These are phyloP conservation scores for Suillus subalutaceus DNA, from an alignment of 768 basidiomycete genomes.

Conservation along the genomic window DNA sequence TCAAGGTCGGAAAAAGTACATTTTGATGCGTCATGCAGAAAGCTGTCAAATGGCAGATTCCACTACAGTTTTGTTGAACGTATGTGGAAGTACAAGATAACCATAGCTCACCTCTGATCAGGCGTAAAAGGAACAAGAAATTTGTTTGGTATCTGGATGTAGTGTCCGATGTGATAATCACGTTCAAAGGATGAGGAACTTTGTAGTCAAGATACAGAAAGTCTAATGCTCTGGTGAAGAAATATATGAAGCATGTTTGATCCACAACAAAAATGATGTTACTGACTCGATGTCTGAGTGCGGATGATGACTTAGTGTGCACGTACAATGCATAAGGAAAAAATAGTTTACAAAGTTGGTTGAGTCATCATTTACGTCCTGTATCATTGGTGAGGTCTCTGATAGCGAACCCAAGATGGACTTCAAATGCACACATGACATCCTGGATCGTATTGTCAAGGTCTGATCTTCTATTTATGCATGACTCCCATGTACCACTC, in stretches of 20 bases:
- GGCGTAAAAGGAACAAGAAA: conserved; percentile 77
- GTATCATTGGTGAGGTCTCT: conserved; percentile 67
- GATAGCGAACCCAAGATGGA: conserved; percentile 83
- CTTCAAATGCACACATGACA: too few relatives aligned
- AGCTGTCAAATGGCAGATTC: conserved; percentile 65
- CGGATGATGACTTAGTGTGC: neutral
- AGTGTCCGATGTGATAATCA: conserved; percentile 69
- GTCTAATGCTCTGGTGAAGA: conserved; percentile 68
- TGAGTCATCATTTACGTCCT: conserved; percentile 75
- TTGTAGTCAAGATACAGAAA: conserved; percentile 91
- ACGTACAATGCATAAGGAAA: neutral
- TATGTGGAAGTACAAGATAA: neutral
- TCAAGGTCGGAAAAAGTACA: conserved; percentile 62
- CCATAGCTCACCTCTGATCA: conserved; percentile 66
- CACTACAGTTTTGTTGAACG: conserved; percentile 42
- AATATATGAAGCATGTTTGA: conserved; percentile 4
- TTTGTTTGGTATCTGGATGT: conserved; percentile 86
- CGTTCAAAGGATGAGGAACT: conserved; percentile 76
- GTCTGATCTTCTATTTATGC: too few relatives aligned
- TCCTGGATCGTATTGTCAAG: too few relatives aligned
- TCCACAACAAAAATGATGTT: conserved; percentile 12
- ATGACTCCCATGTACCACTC: too few relatives aligned
- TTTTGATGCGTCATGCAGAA: conserved; percentile 61
- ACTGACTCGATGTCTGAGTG: conserved; percentile 52
- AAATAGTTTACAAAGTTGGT: conserved; percentile 72